Evolutionary conservation across 1,139 yeast genomes (phyloP).

Genomic region (Saccharomycopsis hybrid): DNA sequence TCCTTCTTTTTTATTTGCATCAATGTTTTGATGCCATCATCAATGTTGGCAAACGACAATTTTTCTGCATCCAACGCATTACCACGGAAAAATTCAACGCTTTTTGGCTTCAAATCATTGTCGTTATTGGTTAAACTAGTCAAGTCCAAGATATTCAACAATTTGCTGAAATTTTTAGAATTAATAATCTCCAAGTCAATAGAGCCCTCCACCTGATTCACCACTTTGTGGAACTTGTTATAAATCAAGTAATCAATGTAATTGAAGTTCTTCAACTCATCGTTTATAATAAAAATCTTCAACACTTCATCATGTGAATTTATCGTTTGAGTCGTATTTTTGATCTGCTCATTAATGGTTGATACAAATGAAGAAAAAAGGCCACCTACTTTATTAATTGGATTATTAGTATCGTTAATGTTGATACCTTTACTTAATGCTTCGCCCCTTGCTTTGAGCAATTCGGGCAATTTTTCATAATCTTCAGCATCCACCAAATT

Average conservation of each 20-base stretch:
- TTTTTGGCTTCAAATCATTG: conserved; percentile 27
- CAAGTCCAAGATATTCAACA: conserved; percentile 18
- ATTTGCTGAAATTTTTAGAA: conserved; percentile 19
- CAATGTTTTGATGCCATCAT: conserved; percentile 54
- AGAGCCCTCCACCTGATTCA: conserved; percentile 90
- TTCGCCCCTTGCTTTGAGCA: background rate
- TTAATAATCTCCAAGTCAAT: conserved; percentile 39
- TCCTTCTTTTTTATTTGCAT: conserved; percentile 31
- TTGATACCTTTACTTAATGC: background rate
- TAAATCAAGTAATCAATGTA: conserved; percentile 59
- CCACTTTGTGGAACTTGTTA: conserved; percentile 70
- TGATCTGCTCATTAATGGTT: conserved; percentile 18
- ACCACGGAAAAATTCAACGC: conserved; percentile 69
- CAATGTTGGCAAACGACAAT: conserved; percentile 80
- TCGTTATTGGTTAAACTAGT: conserved; percentile 15
- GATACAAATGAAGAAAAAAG: conserved; percentile 17
- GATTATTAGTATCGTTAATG: background rate
- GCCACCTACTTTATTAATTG: conserved; percentile 18
- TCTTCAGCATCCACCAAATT: conserved; percentile 5
- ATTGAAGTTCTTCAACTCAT: conserved; percentile 61
- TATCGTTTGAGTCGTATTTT: conserved; percentile 2
- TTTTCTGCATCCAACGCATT: conserved; percentile 83
- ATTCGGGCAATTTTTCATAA: conserved; percentile 2
- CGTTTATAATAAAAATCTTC: conserved; percentile 77
- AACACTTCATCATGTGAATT: conserved; percentile 54